A percentile compares a stretch with the other conserved stretches of the same genome.
Conservation (phyloP, 139 green algal genomes). For the Prasinococcaceae sp. region DNA sequence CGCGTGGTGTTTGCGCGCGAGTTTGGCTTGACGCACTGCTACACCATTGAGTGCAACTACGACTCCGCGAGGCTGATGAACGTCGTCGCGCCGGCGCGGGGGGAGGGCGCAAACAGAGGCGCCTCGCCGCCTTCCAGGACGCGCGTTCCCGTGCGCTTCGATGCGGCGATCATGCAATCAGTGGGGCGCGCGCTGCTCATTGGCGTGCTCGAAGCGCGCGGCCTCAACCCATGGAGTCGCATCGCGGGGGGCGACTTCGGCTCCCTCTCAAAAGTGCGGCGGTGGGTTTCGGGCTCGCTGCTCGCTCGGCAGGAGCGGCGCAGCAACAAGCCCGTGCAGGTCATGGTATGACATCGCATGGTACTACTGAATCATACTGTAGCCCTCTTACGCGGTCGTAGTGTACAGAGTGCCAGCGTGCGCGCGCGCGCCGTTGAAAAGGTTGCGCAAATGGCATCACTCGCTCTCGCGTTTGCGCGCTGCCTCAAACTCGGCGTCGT, state of each 20-base stretch:
- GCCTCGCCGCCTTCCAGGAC: slow-evolving; percentile 24
- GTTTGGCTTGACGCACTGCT: slow-evolving; percentile 36
- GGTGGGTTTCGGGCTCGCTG: too few species aligned
- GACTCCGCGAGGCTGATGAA: slow-evolving; percentile 20
- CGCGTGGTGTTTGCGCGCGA: slow-evolving; percentile 36
- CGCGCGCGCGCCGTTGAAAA: too few species aligned
- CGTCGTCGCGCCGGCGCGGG: slow-evolving; percentile 6
- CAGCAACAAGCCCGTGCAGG: too few species aligned
- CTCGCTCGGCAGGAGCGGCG: too few species aligned
- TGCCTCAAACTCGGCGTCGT: too few species aligned
- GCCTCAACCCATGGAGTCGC: slow-evolving; percentile 33
- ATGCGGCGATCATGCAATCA: slow-evolving; percentile 1
- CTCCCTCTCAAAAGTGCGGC: too few species aligned
- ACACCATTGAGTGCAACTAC: slow-evolving; percentile 46
- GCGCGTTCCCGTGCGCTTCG: slow-evolving; percentile 18
- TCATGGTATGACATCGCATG: too few species aligned
- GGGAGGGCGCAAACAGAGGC: slow-evolving; percentile 13
- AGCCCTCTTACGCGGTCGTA: too few species aligned
- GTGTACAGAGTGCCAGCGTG: too few species aligned
- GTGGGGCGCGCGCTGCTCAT: slow-evolving; percentile 23
- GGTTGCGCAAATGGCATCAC: too few species aligned
- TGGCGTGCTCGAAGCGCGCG: slow-evolving; percentile 27
- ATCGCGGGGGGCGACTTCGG: neutral
- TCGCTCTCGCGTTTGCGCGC: too few species aligned
- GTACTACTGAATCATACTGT: too few species aligned